These are phyloP conservation scores for Phytophthora pluvialis DNA, from an alignment of 352 stramenopile genomes.

Conservation along the genomic window DNA sequence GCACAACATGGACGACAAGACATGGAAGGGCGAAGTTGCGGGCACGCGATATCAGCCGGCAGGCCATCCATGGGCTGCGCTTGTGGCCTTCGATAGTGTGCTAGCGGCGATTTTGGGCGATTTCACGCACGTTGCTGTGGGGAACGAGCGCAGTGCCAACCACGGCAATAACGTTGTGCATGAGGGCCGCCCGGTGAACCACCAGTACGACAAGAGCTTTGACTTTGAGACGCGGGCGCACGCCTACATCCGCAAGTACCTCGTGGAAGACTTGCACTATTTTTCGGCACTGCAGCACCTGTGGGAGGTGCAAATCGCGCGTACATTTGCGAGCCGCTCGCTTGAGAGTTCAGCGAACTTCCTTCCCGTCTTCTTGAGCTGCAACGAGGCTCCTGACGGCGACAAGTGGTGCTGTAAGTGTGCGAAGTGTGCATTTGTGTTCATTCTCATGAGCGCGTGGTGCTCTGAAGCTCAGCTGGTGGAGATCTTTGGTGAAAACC, in stretches of 20 bases:
- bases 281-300: slow-evolving; percentile 52
- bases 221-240: slow-evolving; percentile 41
- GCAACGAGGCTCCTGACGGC: slow-evolving; percentile 43
- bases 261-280: slow-evolving; percentile 47
- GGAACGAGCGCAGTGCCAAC: slow-evolving; percentile 52
- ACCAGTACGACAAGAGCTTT: slow-evolving; percentile 62
- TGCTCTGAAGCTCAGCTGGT: slow-evolving; percentile 27
- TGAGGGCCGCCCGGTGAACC: slow-evolving; percentile 43
- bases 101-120: slow-evolving; percentile 37
- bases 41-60: slow-evolving; percentile 37
- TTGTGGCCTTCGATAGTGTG: slow-evolving; percentile 50
- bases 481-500: slow-evolving; percentile 44
- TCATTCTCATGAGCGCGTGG: slow-evolving; percentile 49
- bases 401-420: slow-evolving; percentile 52
- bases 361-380: slow-evolving; percentile 50
- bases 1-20: slow-evolving; percentile 41
- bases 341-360: slow-evolving; percentile 34
- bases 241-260: slow-evolving; percentile 44
- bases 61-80: slow-evolving; percentile 45
- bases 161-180: slow-evolving; percentile 47
- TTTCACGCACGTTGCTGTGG: slow-evolving; percentile 45
- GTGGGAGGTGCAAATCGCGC: slow-evolving; percentile 54
- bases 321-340: slow-evolving; percentile 39
- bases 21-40: slow-evolving; percentile 33
- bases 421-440: slow-evolving; percentile 54